phyloP scores from a whole-genome alignment of 2,329 filamentous ascomycete species.

The Pseudogymnoascus pannorum region DNA sequence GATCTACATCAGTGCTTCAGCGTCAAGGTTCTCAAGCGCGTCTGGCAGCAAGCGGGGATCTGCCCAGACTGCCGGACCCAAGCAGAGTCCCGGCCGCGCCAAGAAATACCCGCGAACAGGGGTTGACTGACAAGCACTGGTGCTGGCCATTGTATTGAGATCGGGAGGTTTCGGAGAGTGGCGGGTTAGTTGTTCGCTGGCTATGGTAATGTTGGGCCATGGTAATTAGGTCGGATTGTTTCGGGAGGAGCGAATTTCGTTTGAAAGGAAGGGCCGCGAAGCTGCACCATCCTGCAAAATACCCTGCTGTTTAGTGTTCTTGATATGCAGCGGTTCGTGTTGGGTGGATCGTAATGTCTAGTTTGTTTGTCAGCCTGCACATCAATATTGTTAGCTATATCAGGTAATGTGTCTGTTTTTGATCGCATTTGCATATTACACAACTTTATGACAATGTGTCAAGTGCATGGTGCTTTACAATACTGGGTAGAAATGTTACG shows the following conservation, averaged over 20 bases:
- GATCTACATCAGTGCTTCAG: slow-evolving; percentile 61
- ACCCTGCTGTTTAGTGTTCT: slow-evolving; percentile 6
- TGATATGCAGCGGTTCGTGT: background rate
- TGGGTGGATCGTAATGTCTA: slow-evolving; percentile 2
- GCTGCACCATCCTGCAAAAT: slow-evolving; percentile 5
- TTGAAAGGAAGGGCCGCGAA: background rate
- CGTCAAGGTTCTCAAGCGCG: slow-evolving; percentile 56
- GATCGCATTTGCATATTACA: slow-evolving; percentile 5
- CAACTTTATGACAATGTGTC: background rate
- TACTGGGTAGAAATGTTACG: background rate
- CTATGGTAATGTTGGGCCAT: background rate
- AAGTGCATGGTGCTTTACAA: slow-evolving; percentile 5
- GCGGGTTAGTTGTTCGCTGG: background rate
- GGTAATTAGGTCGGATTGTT: background rate
- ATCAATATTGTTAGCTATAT: slow-evolving; percentile 3
- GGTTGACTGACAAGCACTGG: background rate
- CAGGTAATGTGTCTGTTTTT: slow-evolving; percentile 5
- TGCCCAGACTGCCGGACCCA: slow-evolving; percentile 41
- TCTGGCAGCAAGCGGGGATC: slow-evolving; percentile 47
- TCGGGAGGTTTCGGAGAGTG: background rate
- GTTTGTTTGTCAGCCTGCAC: background rate
- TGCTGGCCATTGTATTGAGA: background rate
- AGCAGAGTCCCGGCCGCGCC: background rate
- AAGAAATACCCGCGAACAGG: background rate
- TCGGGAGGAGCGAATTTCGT: background rate